Conservation (phyloP, 2,329 filamentous ascomycete genomes). For the Calonectria crousiana region DNA sequence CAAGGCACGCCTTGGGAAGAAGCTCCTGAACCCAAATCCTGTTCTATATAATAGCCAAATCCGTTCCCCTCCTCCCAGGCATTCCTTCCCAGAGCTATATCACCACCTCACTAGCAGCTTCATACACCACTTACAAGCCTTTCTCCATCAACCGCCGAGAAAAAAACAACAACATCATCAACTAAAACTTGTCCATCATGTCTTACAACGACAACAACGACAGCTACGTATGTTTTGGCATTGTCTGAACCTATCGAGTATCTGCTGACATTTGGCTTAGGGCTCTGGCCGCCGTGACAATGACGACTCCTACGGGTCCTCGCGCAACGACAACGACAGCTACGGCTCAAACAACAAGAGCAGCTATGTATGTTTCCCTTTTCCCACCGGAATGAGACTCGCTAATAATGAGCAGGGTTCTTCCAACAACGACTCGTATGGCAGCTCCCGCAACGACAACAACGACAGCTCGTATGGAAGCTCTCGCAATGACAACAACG, state of each 20-base stretch:
- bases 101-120: not conserved
- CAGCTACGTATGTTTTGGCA: not conserved
- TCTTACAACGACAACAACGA: constrained; percentile 5
- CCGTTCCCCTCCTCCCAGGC: not conserved
- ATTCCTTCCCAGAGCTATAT: not conserved
- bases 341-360: not conserved
- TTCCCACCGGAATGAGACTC: not conserved
- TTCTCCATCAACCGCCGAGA: not conserved
- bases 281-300: constrained; percentile 1
- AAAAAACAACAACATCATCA: too few species aligned
- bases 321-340: constrained; percentile 1
- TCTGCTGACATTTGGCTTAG: not conserved
- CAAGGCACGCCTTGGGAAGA: not conserved
- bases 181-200: not conserved
- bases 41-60: constrained; percentile 1
- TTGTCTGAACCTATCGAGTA: not conserved
- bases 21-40: constrained; percentile 1
- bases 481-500: not conserved
- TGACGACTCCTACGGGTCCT: not conserved
- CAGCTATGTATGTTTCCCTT: not conserved
- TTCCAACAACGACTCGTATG: not conserved
- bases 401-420: not conserved
- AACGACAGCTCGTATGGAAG: not conserved
- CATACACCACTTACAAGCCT: not conserved
- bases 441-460: not conserved